Conservation (phyloP, 352 stramenopile species). For the Globisporangium iwayamae region DNA sequence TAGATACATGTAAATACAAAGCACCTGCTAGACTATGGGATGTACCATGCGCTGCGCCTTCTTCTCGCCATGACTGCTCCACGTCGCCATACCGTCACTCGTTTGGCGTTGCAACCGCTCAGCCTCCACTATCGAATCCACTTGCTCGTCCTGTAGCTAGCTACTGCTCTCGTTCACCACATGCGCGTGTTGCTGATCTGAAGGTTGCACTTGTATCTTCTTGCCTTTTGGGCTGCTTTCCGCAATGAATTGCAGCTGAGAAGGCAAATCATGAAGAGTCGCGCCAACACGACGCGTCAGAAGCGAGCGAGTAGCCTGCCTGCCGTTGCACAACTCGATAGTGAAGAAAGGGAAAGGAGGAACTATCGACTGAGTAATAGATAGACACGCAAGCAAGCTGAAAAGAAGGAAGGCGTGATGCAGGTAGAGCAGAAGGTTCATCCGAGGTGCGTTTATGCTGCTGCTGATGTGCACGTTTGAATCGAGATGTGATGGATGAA, state of each 20-base stretch:
- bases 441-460: neutral
- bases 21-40: neutral
- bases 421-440: constrained; percentile 1
- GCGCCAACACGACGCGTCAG: constrained; percentile 8
- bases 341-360: neutral
- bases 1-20: neutral
- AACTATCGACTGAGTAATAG: too few species aligned
- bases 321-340: neutral
- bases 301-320: neutral
- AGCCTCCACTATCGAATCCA: neutral
- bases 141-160: neutral
- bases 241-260: constrained; percentile 1
- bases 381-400: too few species aligned
- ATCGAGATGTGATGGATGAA: neutral
- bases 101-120: neutral
- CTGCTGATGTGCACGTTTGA: neutral
- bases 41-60: constrained; percentile 20
- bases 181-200: neutral
- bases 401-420: neutral
- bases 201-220: neutral
- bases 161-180: neutral
- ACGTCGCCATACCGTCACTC: constrained; percentile 8
- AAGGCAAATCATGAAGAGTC: constrained; percentile 14
- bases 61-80: constrained; percentile 17
- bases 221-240: constrained; percentile 1